Conservation (phyloP, 805 yeast species). For the Ogataea corticis region DNA sequence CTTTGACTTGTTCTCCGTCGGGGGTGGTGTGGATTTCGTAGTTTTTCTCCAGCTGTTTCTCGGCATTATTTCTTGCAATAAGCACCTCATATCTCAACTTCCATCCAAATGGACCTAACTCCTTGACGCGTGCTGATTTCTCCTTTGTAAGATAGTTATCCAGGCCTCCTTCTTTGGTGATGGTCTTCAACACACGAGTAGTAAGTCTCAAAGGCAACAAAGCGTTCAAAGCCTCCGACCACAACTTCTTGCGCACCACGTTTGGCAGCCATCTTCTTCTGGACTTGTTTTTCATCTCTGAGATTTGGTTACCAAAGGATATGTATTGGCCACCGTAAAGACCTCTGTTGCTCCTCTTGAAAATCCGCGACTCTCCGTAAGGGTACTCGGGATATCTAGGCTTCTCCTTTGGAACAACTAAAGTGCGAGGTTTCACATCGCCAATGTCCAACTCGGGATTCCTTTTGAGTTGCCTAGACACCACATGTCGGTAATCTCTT, state of each 20-base stretch:
- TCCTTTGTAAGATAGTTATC: slow-evolving; percentile 87
- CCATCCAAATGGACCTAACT: slow-evolving; percentile 94
- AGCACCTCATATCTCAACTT: slow-evolving; percentile 75
- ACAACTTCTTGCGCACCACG: slow-evolving; percentile 68
- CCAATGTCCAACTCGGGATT: slow-evolving; percentile 51
- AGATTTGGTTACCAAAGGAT: slow-evolving; percentile 71
- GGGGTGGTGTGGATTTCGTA: slow-evolving; percentile 32
- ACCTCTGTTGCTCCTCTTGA: slow-evolving; percentile 85
- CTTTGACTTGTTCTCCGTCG: slow-evolving; percentile 36
- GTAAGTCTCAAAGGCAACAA: slow-evolving; percentile 62
- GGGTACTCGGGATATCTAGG: slow-evolving; percentile 64
- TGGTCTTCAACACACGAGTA: slow-evolving; percentile 80
- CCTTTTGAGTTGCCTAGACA: slow-evolving; percentile 46
- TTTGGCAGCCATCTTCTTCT: slow-evolving; percentile 81
- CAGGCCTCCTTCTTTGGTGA: slow-evolving; percentile 92
- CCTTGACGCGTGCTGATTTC: slow-evolving; percentile 85
- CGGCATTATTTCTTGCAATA: slow-evolving; percentile 41
- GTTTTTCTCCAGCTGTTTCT: slow-evolving; percentile 38
- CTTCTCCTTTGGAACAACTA: slow-evolving; percentile 44
- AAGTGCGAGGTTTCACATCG: slow-evolving; percentile 45
- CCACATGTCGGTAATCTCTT: slow-evolving; percentile 42
- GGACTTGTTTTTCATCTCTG: slow-evolving; percentile 73
- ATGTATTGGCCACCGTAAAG: slow-evolving; percentile 87
- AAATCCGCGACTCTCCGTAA: slow-evolving; percentile 75
- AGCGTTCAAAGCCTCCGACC: slow-evolving; percentile 77